Percentiles rank a stretch among this genome's conserved stretches.
phyloP scores from a whole-genome alignment of 2,329 filamentous ascomycete genomes.

The Claviceps spartinae region DNA sequence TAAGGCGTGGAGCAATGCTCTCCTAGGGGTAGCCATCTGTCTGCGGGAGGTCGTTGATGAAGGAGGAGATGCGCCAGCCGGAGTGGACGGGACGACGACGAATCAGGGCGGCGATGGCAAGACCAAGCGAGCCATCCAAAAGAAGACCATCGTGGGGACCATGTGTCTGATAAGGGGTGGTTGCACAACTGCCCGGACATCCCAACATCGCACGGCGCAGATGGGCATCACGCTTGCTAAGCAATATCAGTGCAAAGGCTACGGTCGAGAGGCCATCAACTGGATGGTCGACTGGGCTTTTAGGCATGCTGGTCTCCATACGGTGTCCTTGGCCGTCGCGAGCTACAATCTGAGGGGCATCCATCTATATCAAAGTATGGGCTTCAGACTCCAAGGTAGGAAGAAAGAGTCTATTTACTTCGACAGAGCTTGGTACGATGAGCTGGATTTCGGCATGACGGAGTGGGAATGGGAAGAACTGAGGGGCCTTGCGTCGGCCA shows the following conservation, averaged over 20 bases:
- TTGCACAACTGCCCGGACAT: background rate
- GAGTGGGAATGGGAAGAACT: slow-evolving; percentile 21
- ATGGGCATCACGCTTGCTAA: slow-evolving; percentile 24
- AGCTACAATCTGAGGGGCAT: slow-evolving; percentile 28
- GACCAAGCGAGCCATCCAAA: background rate
- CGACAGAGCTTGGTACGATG: slow-evolving; percentile 27
- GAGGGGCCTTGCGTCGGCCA: slow-evolving; percentile 1
- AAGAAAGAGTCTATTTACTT: slow-evolving; percentile 17
- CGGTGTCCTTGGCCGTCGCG: slow-evolving; percentile 25
- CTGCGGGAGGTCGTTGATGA: slow-evolving; percentile 4
- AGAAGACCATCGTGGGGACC: slow-evolving; percentile 9
- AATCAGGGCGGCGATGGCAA: background rate
- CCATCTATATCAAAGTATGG: slow-evolving; percentile 28
- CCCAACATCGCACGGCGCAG: slow-evolving; percentile 10
- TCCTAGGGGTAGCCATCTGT: slow-evolving; percentile 11
- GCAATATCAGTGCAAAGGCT: slow-evolving; percentile 25
- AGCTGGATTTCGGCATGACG: slow-evolving; percentile 22
- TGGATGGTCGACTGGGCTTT: slow-evolving; percentile 35
- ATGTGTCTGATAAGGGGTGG: slow-evolving; percentile 11
- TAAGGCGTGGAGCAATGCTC: slow-evolving; percentile 6
- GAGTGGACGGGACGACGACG: background rate
- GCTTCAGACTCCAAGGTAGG: slow-evolving; percentile 29
- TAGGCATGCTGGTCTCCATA: slow-evolving; percentile 26
- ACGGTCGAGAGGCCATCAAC: slow-evolving; percentile 31
- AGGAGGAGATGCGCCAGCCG: background rate